These are phyloP conservation scores for Sphaerobolus stellatus DNA, from an alignment of 1,284 basidiomycete species.

Conservation along the genomic window DNA sequence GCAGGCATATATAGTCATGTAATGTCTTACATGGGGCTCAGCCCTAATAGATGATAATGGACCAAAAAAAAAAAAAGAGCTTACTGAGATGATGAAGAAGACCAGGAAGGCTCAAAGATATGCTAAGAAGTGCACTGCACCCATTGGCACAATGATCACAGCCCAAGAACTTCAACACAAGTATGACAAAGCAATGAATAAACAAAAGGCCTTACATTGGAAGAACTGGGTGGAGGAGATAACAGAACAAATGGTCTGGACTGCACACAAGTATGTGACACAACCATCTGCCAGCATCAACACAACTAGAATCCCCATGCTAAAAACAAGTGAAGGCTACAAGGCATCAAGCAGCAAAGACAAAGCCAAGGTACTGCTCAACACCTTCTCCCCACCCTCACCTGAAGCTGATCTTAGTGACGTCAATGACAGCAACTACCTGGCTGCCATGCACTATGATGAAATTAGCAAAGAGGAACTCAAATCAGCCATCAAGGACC, in stretches of 20 bases:
- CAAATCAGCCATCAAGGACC: background rate
- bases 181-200: background rate
- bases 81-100: background rate
- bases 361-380: background rate
- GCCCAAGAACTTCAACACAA: background rate
- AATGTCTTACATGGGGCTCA: too few relatives aligned
- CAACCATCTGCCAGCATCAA: background rate
- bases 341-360: background rate
- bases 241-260: conserved; percentile 12
- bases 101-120: background rate
- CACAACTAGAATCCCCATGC: conserved; percentile 7
- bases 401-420: background rate
- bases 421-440: background rate
- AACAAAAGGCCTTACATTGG: conserved; percentile 12
- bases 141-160: background rate
- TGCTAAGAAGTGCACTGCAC: background rate
- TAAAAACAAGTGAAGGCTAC: background rate
- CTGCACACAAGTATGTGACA: conserved; percentile 8
- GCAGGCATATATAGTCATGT: too few relatives aligned
- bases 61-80: too few relatives aligned
- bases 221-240: conserved; percentile 11
- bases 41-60: too few relatives aligned
- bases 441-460: background rate
- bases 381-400: conserved; percentile 6
- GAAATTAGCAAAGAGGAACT: background rate